phyloP scores from a whole-genome alignment of 805 yeast genomes.

The Candida michaelii region DNA sequence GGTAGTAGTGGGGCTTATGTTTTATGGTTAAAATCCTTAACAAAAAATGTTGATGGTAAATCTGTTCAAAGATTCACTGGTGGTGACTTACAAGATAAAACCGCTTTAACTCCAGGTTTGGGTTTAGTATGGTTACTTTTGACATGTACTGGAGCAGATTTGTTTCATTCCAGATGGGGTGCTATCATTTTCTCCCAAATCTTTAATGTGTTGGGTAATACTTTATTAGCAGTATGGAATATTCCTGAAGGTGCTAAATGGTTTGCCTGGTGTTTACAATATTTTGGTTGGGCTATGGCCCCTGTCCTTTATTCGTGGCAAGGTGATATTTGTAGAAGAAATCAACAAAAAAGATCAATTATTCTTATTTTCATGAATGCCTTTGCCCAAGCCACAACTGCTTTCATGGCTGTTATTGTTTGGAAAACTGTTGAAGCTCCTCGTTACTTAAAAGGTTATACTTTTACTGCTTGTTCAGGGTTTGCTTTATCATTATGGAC shows the following conservation, averaged over 20 bases:
- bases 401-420: slow-evolving; percentile 51
- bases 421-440: slow-evolving; percentile 65
- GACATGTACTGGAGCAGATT: slow-evolving; percentile 38
- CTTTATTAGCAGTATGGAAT: slow-evolving; percentile 58
- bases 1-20: slow-evolving; percentile 42
- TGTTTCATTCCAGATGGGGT: slow-evolving; percentile 50
- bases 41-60: slow-evolving; percentile 23
- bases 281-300: slow-evolving; percentile 63
- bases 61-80: slow-evolving; percentile 24
- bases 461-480: slow-evolving; percentile 50
- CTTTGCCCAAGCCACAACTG: slow-evolving; percentile 55
- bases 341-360: slow-evolving; percentile 55
- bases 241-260: slow-evolving; percentile 59
- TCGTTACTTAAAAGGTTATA: slow-evolving; percentile 52
- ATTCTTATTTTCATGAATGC: slow-evolving; percentile 56
- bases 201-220: slow-evolving; percentile 55
- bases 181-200: slow-evolving; percentile 54
- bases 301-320: slow-evolving; percentile 61
- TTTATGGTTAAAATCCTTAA: slow-evolving; percentile 53
- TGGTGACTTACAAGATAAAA: slow-evolving; percentile 39
- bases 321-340: slow-evolving; percentile 57
- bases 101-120: slow-evolving; percentile 48
- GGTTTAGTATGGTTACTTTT: slow-evolving; percentile 41
- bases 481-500: slow-evolving; percentile 49
- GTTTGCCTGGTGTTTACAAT: slow-evolving; percentile 61